phyloP scores from a whole-genome alignment of 495 filamentous ascomycete species.

The Aspergillus heteromorphus region DNA sequence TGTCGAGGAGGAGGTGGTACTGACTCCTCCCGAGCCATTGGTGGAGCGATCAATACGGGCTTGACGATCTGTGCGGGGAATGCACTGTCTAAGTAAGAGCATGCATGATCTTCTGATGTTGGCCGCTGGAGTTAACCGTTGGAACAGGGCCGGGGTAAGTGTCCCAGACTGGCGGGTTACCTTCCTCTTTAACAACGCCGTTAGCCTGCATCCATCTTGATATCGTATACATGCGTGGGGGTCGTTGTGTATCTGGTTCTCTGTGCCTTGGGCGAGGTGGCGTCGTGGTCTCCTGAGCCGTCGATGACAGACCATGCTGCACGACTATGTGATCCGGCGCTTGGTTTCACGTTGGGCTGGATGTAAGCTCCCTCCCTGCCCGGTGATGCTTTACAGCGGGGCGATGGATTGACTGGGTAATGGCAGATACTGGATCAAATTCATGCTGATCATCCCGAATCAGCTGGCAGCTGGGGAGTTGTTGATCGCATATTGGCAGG shows the following conservation, averaged over 20 bases:
- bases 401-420: neutral
- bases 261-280: conserved; percentile 59
- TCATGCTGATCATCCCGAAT: conserved; percentile 72
- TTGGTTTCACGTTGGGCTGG: conserved; percentile 59
- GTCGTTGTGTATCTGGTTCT: conserved; percentile 58
- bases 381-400: neutral
- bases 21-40: conserved; percentile 52
- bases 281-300: conserved; percentile 52
- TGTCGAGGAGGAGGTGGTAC: neutral
- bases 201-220: conserved; percentile 54
- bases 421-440: conserved; percentile 52
- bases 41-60: conserved; percentile 75
- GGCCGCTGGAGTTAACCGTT: neutral
- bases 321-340: conserved; percentile 56
- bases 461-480: conserved; percentile 71
- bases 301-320: conserved; percentile 56
- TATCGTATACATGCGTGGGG: conserved; percentile 59
- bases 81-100: conserved; percentile 54
- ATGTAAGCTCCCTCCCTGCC: conserved; percentile 25
- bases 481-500: conserved; percentile 66
- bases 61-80: conserved; percentile 58
- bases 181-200: conserved; percentile 5
- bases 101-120: neutral
- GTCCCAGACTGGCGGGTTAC: neutral
- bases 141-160: conserved; percentile 32